Conservation (phyloP, 768 basidiomycete species). For the Suillus subalutaceus region DNA sequence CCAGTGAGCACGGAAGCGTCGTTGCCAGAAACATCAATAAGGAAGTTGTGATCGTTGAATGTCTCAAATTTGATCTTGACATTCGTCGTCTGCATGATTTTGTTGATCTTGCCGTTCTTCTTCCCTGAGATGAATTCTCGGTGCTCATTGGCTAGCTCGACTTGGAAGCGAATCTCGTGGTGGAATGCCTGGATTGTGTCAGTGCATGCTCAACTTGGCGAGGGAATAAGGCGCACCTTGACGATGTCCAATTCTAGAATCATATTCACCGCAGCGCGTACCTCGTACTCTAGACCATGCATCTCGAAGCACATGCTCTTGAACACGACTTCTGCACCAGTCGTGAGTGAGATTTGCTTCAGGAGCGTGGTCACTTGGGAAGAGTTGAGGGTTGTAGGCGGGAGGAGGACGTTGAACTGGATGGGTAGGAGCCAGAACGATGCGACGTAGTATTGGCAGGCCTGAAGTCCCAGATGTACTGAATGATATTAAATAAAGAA, state of each 20-base stretch:
- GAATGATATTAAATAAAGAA: constrained; percentile 17
- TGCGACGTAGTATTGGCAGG: constrained; percentile 95
- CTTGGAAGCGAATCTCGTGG: constrained; percentile 97
- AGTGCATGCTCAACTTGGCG: background rate
- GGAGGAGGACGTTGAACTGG: constrained; percentile 90
- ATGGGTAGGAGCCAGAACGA: constrained; percentile 96
- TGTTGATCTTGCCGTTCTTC: constrained; percentile 99
- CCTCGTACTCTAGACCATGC: constrained; percentile 92
- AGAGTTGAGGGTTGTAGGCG: constrained; percentile 78
- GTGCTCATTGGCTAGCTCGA: constrained; percentile 96
- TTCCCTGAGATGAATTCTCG: constrained; percentile 99
- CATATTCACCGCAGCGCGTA: constrained; percentile 81
- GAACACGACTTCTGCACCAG: constrained; percentile 94
- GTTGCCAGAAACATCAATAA: constrained; percentile 88
- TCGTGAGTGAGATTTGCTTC: constrained; percentile 82
- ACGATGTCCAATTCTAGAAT: constrained; percentile 90
- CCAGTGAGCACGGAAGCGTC: constrained; percentile 87
- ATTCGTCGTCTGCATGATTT: constrained; percentile 97
- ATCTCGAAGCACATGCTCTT: constrained; percentile 98
- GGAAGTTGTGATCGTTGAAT: constrained; percentile 93
- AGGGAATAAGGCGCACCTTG: constrained; percentile 54
- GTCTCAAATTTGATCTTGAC: constrained; percentile 99
- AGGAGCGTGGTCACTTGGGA: constrained; percentile 83
- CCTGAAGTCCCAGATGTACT: constrained; percentile 48
- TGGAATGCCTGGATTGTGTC: constrained; percentile 71